Evolutionary conservation across 768 basidiomycete genomes (phyloP), one percentile per base, ranked within the genome.

Genomic region (Mycena alexandri): DNA sequence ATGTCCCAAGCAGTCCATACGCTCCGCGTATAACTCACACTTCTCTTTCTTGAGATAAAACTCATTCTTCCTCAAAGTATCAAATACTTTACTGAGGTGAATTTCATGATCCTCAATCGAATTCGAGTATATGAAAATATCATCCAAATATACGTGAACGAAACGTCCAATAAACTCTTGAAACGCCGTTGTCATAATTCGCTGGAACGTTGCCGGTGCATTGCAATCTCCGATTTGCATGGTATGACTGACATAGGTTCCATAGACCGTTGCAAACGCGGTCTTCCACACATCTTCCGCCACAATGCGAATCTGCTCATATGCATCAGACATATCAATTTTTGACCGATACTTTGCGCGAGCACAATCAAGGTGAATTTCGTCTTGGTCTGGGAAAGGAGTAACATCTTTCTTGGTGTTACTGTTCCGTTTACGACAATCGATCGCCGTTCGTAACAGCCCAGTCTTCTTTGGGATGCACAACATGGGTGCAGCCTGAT

Each of bases 61-160:
- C 1, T 76, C 22, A 3, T 72, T 51, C n/a, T 75, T 48, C 0
- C 75, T 34, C 0, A 85, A 69, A 0, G 57, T 69, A 0, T 74
- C 68, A 47, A 85, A 77, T 1, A 84, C 75, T 0, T 75, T 41
- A 2, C 63, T 36, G 0, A 85, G 67, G 65, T 82, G 76, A 13
- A 71, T 16, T 38, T 78, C 71, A 56, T 85, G 83, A 0, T 83
- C 83, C 24, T 79, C 78, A 5, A 82, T 69, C 0, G 76, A 70
- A 16, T 80, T 65, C 0, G 78, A 80, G 62, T 65, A 84, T 0
- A 84, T 72, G 52, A 85, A 80, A 5, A 85, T 77, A 67, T 86
- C 80, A 61, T 86, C 83, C 1, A 86, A 68, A 61, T 85, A 86
- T 2, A 81, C 75, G 50, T 85, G 79, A 11, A 85, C 36, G 58